Conservation (phyloP, 2,329 filamentous ascomycete genomes). For the Sarocladium oryzae region DNA sequence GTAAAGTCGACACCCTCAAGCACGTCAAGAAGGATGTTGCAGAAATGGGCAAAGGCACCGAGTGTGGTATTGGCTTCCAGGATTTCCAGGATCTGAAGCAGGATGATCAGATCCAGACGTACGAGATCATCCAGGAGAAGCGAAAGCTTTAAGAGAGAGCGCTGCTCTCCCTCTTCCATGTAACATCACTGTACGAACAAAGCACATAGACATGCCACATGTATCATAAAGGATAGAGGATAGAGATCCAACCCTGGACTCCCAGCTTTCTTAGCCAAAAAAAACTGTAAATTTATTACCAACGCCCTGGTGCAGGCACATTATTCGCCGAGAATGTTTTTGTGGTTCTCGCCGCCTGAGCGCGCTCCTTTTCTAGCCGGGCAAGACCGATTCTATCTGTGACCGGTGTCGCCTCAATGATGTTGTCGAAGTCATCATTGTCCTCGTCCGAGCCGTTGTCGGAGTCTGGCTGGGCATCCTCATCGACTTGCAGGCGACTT, state of each 20-base stretch:
- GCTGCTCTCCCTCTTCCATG: conserved; percentile 12
- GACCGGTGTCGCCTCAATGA: conserved; percentile 84
- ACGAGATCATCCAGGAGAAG: conserved; percentile 72
- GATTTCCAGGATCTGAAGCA: conserved; percentile 70
- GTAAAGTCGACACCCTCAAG: conserved; percentile 73
- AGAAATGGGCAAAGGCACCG: conserved; percentile 86
- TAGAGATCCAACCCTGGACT: too few species aligned
- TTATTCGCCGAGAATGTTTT: conserved; percentile 45
- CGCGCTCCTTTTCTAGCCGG: conserved; percentile 50
- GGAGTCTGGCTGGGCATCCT: conserved; percentile 64
- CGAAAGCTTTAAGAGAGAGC: conserved; percentile 39
- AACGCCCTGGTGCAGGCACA: conserved; percentile 41
- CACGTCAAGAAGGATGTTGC: conserved; percentile 86
- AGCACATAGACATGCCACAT: not conserved
- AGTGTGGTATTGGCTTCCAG: conserved; percentile 85
- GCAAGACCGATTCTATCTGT: conserved; percentile 73
- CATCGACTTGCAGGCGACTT: conserved; percentile 42
- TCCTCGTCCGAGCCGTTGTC: conserved; percentile 53
- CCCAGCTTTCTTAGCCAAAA: not conserved
- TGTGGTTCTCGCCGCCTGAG: conserved; percentile 39
- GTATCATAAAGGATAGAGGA: conserved; percentile 10
- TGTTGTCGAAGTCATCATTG: conserved; percentile 82
- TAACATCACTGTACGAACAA: conserved; percentile 1
- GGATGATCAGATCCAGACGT: conserved; percentile 83
- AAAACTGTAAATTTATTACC: conserved; percentile 16